Evolutionary conservation across 441 rosid genomes (phyloP), one percentile per base, ranked within the genome.

Genomic region (Pelargonium myrrhifolium): DNA sequence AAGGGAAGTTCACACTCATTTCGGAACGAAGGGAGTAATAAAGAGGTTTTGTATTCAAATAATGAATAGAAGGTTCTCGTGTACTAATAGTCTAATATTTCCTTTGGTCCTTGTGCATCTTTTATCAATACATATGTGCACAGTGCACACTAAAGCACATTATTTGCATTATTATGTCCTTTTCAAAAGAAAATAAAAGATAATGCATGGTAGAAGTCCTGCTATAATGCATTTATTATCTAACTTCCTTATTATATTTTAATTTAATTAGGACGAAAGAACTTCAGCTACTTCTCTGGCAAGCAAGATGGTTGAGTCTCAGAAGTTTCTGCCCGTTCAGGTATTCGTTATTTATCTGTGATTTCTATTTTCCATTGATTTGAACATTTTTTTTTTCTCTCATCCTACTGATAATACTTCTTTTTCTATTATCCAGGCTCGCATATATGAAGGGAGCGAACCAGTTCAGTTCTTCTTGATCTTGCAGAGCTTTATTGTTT

Each of bases 401-500:
- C 24, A 18, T 68, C 66, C 69, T 76, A 67, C 71, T 60, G 21
- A 61, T 71, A 9, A 66, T 72, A 51, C 58, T 69, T 63, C 28
- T 56, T 45, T 17, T 45, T 14, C 24, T 75, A 64, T 61, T 67
- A 28, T 63, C 49, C 79, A 96, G 98, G 93, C 92, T 73, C 89
- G 89, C 69, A 77, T 90, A 72, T 84, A 83, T 62, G 98, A 96
- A 82, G 97, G 94, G 79, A 80, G 77, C 37, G 99, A 96, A 80
- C 93, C 99, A 7, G 80, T 92, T 78, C 99, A 89, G 72, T 89
- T 96, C 86, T 89, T 87, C 73, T 75, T 90, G 63, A 89, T 96
- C 82, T 82, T 96, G 77, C 99, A 96, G 83, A 90, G 96, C 86
- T 88, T 88, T 74, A 84, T 96, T 72, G 79, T 85, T 62, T 85